Conservation (phyloP, 352 stramenopile genomes). For the Peronospora belbahrii region DNA sequence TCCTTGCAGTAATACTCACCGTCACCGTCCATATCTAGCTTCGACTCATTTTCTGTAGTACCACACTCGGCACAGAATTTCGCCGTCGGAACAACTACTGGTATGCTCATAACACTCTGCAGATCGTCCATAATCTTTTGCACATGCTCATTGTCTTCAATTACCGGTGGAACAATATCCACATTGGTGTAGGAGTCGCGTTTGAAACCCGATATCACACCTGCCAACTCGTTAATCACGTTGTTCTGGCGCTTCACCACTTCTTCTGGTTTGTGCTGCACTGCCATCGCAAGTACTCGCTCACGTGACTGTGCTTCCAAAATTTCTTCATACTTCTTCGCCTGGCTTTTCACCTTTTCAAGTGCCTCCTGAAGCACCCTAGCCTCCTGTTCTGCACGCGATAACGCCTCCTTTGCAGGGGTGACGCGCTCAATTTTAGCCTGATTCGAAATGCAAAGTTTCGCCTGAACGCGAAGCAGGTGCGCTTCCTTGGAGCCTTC, state of each 20-base stretch:
- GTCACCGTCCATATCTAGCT: conserved; percentile 75
- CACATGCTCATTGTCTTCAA: conserved; percentile 60
- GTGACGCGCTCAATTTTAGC: conserved; percentile 24
- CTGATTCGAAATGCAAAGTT: conserved; percentile 67
- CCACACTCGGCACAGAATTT: conserved; percentile 82
- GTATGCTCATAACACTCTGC: conserved; percentile 73
- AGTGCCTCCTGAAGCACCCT: conserved; percentile 72
- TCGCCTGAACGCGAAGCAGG: conserved; percentile 71
- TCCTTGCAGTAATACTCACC: conserved; percentile 84
- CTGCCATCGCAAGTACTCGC: conserved; percentile 59
- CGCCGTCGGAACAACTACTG: conserved; percentile 57
- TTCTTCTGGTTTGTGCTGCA: conserved; percentile 62
- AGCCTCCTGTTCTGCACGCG: conserved; percentile 63
- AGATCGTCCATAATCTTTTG: conserved; percentile 70
- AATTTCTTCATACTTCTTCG: conserved; percentile 81
- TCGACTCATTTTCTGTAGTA: conserved; percentile 63
- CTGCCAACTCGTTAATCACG: conserved; percentile 65
- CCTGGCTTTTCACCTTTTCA: conserved; percentile 77
- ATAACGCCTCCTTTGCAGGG: conserved; percentile 58
- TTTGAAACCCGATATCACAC: conserved; percentile 65
- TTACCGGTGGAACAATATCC: conserved; percentile 47
- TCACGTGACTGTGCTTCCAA: conserved; percentile 65
- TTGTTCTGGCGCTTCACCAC: conserved; percentile 78
- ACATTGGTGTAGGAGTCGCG: conserved; percentile 69
- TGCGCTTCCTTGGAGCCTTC: conserved; percentile 75